Conservation (phyloP, 192 early-diverging fungal genomes). For the Dimargaris verticillata region DNA sequence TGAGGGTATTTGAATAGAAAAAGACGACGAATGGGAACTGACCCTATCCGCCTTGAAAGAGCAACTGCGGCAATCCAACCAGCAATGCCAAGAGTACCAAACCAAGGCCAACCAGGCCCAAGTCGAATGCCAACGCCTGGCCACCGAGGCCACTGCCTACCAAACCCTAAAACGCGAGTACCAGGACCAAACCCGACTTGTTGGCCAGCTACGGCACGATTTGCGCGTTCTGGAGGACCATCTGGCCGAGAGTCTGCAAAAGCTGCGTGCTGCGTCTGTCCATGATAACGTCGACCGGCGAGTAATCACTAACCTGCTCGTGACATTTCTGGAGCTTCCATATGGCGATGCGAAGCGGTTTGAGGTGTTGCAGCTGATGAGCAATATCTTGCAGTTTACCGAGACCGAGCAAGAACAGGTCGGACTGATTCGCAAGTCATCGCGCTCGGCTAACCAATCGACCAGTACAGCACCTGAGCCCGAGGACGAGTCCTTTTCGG, state of each 20-base stretch:
- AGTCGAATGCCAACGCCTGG: not conserved
- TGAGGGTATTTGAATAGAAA: not conserved
- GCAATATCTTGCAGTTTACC: conserved; percentile 66
- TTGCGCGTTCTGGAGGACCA: conserved; percentile 53
- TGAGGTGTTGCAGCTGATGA: conserved; percentile 82
- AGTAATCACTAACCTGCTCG: conserved; percentile 76
- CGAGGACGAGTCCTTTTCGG: conserved; percentile 47
- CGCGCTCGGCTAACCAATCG: conserved; percentile 19
- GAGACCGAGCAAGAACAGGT: conserved; percentile 79
- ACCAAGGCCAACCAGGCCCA: not conserved
- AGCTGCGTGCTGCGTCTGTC: conserved; percentile 58
- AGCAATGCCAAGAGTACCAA: not conserved
- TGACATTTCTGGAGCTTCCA: conserved; percentile 67
- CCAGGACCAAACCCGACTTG: not conserved
- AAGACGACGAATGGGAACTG: not conserved
- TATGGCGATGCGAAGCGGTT: conserved; percentile 82
- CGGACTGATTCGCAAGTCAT: conserved; percentile 52
- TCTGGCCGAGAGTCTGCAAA: conserved; percentile 78
- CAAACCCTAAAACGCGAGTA: not conserved
- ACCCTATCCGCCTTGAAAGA: conserved; percentile 25
- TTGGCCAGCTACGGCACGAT: not conserved
- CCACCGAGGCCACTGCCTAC: not conserved
- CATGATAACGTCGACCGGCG: conserved; percentile 65
- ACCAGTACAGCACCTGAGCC: conserved; percentile 8
- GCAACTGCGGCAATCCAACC: not conserved